Evolutionary conservation across 306 rosid species (phyloP), one percentile per base, ranked within the genome.

Genomic region (Comarum palustre): DNA sequence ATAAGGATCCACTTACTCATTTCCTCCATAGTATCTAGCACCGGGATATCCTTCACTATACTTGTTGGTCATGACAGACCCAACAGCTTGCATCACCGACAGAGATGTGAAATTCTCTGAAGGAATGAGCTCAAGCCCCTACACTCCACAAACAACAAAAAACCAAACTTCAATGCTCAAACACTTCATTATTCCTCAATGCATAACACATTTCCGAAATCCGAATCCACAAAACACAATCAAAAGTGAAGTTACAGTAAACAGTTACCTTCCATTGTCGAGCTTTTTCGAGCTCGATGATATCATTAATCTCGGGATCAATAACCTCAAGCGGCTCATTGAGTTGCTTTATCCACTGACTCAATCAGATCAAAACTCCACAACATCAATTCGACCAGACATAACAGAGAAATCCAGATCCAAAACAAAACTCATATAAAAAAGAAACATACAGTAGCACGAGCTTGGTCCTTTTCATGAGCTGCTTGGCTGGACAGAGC

Each of bases 11-110:
- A 73, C 97, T 51, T 85, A 92, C 97, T 92, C 94, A 74, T 90
- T 92, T 79, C 97, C 97, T 73, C 97, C 97, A 63, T 92, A 89
- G 85, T 92, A 92, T 89, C 97, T 89, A 72, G 97, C 97, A 46
- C 97, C 97, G 0, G 97, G 97, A 82, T 92, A 92, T 11, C 97
- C 97, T 77, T 89, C 97, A 62, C 97, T 92, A 34, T 92, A 92
- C 78, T 92, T 89, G 83, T 92, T 92, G 16, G 93, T 92, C 97
- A 92, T 92, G 52, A 92, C 93, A 43, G 97, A 92, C 63, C 97
- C 97, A 86, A 92, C 97, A 42, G 96, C 97, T 86, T 87, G 90
- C 97, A 92, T 92, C 76, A 92, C 96, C 12, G 97, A 92, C 42
- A 80, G 63, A 22, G 97, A 92, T 22, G 97, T 92, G 83, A 92